Conservation (phyloP, 2,329 filamentous ascomycete genomes). For the Scedosporium dehoogii region DNA sequence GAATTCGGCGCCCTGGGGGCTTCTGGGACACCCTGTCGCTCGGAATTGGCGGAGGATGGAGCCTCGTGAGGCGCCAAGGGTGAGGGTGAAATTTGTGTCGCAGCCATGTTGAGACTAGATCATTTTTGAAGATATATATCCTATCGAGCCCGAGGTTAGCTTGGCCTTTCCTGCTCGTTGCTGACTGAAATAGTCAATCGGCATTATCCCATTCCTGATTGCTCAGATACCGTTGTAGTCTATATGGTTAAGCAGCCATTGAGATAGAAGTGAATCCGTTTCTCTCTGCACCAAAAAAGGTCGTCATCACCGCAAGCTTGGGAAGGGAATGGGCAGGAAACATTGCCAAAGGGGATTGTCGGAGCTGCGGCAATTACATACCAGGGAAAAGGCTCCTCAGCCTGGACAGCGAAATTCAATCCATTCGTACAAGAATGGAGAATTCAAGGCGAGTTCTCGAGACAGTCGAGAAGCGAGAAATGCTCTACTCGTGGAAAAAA, state of each 20-base stretch:
- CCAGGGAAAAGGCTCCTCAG: not conserved
- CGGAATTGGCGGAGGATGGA: conserved; percentile 11
- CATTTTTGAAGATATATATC: conserved; percentile 26
- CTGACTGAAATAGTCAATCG: not conserved
- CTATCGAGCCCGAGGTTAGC: not conserved
- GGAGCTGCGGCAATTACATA: not conserved
- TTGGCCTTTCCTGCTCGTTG: not conserved
- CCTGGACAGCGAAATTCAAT: not conserved
- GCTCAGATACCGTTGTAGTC: conserved; percentile 98
- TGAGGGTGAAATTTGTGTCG: conserved; percentile 19
- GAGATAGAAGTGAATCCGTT: conserved; percentile 48
- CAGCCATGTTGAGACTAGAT: conserved; percentile 32
- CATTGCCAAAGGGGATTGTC: not conserved
- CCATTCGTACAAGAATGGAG: not conserved
- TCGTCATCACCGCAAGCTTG: conserved; percentile 48
- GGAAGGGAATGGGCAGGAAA: not conserved
- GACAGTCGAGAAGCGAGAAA: not conserved
- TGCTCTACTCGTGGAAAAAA: not conserved
- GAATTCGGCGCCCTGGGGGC: conserved; percentile 13
- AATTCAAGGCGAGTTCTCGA: not conserved
- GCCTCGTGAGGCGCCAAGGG: conserved; percentile 10
- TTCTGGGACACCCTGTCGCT: conserved; percentile 12
- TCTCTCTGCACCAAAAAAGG: conserved; percentile 45
- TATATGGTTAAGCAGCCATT: conserved; percentile 56
- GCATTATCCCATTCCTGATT: not conserved